Base-by-base conservation (phyloP, 768 basidiomycete species). In the Naganishia friedmannii region DNA sequence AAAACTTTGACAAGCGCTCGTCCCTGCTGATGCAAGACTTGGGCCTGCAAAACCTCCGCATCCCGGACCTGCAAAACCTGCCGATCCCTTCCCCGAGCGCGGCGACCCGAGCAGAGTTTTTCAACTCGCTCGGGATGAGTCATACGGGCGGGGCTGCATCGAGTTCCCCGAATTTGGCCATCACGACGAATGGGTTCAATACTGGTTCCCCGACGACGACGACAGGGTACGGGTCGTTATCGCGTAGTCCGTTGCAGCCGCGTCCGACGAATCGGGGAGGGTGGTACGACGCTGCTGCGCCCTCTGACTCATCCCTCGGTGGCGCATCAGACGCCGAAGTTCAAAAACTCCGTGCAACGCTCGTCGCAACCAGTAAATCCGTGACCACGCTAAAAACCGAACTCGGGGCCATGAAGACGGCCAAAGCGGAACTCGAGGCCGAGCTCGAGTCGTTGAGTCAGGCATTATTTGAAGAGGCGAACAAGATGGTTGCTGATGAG, bases 81-180 rank as follows among this genome's bases (percentile, higher is more conserved):
- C 67, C 84, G 48, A 85, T 93, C 39, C 87, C 88, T 1, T 84
- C 54, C 28, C 26, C 70, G 1, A 8, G 68, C 31, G 31, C 54
- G 31, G 46, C n/a, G 15, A 65, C 69, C 12, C 53, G 45, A 8
- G 45, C 55, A 19, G 53, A 68, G 23, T 68, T 54, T 21, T 68
- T 68, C 53, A 55, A 53, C 15, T 26, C 31, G 21, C 67, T 68
- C 31, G 67, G 67, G 6, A 68, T 68, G 54, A 56, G 67, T 51
- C 32, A 56, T 4, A 17, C 48, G 4, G 54, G 32, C 1, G 54
- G 32, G 12, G 65, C 70, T 10, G 56, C 48, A 21, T 58, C 68
- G 10, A 69, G 51, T 21, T 58, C 68, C 7, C 45, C 56, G 9
- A 69, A 54, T 51, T 51, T 69, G 68, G 58, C 57, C 10, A 42